Conservation (phyloP, 108 stramenopile species). For the Ochromonas danica region DNA sequence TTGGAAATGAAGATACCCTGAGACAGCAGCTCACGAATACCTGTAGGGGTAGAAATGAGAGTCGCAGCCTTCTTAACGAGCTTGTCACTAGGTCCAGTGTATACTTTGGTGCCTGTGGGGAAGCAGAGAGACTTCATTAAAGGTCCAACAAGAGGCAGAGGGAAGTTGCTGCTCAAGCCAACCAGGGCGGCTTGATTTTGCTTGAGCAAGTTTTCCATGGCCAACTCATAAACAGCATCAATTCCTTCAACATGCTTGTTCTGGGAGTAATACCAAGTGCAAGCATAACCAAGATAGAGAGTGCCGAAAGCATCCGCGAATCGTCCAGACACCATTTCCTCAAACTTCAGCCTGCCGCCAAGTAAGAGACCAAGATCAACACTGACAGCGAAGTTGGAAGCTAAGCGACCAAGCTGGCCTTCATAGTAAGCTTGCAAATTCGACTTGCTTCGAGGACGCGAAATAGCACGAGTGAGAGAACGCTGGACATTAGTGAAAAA, state of each 20-base stretch:
- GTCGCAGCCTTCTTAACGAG: constrained; percentile 87
- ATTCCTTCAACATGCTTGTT: constrained; percentile 68
- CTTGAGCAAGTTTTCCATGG: constrained; percentile 83
- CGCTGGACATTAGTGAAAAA: constrained; percentile 32
- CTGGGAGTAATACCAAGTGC: constrained; percentile 84
- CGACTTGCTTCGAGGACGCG: not conserved
- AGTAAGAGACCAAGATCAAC: constrained; percentile 89
- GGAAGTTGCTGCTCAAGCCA: constrained; percentile 91
- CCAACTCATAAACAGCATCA: constrained; percentile 89
- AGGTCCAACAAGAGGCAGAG: constrained; percentile 65
- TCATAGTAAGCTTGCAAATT: constrained; percentile 26
- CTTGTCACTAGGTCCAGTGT: constrained; percentile 73
- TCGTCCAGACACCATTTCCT: constrained; percentile 89
- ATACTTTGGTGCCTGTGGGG: constrained; percentile 82
- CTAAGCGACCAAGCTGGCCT: constrained; percentile 81
- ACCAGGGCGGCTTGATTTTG: constrained; percentile 86
- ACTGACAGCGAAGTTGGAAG: constrained; percentile 91
- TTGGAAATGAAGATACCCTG: constrained; percentile 78
- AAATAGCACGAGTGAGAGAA: not conserved
- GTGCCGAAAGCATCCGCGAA: constrained; percentile 92
- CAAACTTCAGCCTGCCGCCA: constrained; percentile 93
- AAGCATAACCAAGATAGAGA: constrained; percentile 95
- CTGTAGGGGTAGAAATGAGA: constrained; percentile 68
- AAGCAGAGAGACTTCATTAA: constrained; percentile 86
- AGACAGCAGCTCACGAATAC: constrained; percentile 63